Conservation (phyloP, 2,329 filamentous ascomycete species). For the Scedosporium boydii region DNA sequence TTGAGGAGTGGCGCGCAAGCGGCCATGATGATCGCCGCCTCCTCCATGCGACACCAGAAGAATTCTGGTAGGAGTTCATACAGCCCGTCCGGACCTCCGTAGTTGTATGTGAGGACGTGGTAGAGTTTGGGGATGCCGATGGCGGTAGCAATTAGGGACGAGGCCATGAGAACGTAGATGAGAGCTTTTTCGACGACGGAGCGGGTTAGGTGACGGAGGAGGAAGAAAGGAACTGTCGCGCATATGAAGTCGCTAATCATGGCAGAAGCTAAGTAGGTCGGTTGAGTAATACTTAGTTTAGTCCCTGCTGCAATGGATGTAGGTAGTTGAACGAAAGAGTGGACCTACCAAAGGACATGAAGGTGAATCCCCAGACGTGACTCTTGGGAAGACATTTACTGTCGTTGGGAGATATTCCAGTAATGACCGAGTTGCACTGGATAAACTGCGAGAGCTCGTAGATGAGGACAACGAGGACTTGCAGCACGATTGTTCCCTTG, state of each 20-base stretch:
- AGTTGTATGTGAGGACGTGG: neutral
- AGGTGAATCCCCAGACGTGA: neutral
- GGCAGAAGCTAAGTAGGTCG: neutral
- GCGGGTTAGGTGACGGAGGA: neutral
- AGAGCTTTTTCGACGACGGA: neutral
- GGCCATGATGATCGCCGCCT: slow-evolving; percentile 4
- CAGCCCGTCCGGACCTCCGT: neutral
- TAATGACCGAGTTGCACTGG: neutral
- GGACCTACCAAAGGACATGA: neutral
- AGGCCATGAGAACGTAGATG: slow-evolving; percentile 1
- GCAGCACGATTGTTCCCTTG: neutral
- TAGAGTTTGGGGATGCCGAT: slow-evolving; percentile 4
- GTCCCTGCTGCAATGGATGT: too few species aligned
- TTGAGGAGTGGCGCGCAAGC: slow-evolving; percentile 1
- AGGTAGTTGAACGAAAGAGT: too few species aligned
- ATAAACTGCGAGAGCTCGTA: neutral
- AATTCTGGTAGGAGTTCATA: neutral
- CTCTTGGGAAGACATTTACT: neutral
- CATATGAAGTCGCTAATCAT: neutral
- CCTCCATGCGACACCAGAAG: slow-evolving; percentile 3
- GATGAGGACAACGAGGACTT: neutral
- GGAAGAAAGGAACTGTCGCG: neutral
- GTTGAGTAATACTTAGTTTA: neutral
- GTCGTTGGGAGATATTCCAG: neutral
- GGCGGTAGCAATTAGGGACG: neutral